Base-by-base conservation (phyloP, 805 yeast species). In the Pichia heedii region DNA sequence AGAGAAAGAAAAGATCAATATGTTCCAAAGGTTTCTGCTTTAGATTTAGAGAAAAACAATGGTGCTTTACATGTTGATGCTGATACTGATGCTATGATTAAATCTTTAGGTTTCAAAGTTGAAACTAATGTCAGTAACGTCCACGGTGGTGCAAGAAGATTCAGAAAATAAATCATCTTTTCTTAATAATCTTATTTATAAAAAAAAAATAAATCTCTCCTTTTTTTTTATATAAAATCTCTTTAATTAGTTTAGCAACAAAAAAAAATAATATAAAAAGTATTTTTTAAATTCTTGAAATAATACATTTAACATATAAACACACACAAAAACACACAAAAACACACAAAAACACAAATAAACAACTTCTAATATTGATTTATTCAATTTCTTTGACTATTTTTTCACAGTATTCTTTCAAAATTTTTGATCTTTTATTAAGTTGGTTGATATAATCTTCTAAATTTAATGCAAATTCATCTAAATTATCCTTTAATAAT, bases 1-100 rank as follows among this genome's bases (percentile, higher is more conserved):
- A 90, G 98, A 83, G 99, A 93, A 81, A 86, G 98, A 79, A 93
- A 94, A 79, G 97, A 93, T 77, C 98, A 93, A 79, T 93, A 89
- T 77, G 98, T 94, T 67, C 99, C 99, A 76, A 97, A 89, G 73
- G 95, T 89, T 68, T 94, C 98, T 69, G 98, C 98, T 73, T 86
- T 93, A 71, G 97, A 93, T 78, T 84, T 93, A 69, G 81, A 94
- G 61, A 86, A 85, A 83, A 81, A 93, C 70, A 87, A 88, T 76
- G 88, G 88, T 70, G 93, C 84, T 68, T 85, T 93, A 72, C 89
- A 86, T 76, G 95, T 90, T 69, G 98, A 90, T 74, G 77, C 84
- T 69, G 96, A 88, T 76, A 90, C 97, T 66, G 87, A 87, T 68
- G 93, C 84, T 68, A 79, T 90, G 74, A 88, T 90, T 67, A 86